Conservation (phyloP, 2,329 filamentous ascomycete species). For the Hymenotorrendiella dingleyae region DNA sequence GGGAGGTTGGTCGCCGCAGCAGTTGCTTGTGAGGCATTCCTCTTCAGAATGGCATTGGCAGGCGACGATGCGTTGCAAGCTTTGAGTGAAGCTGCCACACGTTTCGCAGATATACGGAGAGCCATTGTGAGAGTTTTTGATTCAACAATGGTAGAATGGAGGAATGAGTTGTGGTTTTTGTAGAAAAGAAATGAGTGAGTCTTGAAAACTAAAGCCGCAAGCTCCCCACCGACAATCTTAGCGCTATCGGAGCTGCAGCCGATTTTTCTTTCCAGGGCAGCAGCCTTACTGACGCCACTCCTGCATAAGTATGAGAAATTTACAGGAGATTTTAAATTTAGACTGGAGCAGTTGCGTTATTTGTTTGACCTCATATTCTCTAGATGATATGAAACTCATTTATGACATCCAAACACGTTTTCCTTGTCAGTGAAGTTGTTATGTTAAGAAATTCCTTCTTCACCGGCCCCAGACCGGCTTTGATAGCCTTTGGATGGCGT, state of each 20-base stretch:
- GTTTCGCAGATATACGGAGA: slow-evolving; percentile 27
- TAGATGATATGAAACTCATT: no score
- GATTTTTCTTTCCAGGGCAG: slow-evolving; percentile 11
- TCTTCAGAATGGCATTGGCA: slow-evolving; percentile 21
- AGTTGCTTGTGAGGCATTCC: slow-evolving; percentile 30
- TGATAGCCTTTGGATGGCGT: no score
- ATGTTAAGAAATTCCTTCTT: no score
- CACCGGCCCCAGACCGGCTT: no score
- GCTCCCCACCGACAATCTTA: slow-evolving; percentile 16
- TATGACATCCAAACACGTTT: no score
- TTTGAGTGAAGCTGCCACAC: slow-evolving; percentile 23
- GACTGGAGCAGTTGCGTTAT: no score
- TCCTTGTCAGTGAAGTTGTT: no score
- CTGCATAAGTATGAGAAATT: no score
- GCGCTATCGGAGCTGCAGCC: slow-evolving; percentile 21
- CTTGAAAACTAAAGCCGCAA: slow-evolving; percentile 21
- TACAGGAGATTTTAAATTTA: no score
- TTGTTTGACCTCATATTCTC: no score
- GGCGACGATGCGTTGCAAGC: slow-evolving; percentile 18
- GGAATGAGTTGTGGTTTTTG: neutral
- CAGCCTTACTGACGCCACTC: no score
- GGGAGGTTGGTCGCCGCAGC: slow-evolving; percentile 33
- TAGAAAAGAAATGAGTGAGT: neutral
- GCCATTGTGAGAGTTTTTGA: slow-evolving; percentile 17
- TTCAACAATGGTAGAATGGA: neutral